phyloP scores from a whole-genome alignment of 1,284 basidiomycete species.

The Trametes hirsuta region DNA sequence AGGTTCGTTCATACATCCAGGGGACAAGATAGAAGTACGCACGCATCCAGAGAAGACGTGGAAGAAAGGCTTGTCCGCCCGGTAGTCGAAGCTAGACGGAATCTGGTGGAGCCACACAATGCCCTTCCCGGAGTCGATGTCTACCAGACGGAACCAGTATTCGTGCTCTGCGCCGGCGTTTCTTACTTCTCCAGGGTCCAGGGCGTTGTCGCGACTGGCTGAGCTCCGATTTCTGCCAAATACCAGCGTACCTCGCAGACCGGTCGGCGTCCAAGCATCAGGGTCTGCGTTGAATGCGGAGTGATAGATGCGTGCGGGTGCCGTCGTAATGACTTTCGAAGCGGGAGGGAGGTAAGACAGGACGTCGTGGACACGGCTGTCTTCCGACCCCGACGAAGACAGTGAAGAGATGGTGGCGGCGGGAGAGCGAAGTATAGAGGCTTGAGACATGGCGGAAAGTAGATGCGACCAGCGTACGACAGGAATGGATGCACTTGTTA shows the following conservation, averaged over 20 bases:
- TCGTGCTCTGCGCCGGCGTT: slow-evolving; percentile 29
- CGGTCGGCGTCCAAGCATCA: slow-evolving; percentile 72
- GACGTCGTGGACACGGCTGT: slow-evolving; percentile 29
- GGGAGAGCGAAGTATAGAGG: slow-evolving; percentile 13
- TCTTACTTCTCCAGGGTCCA: slow-evolving; percentile 18
- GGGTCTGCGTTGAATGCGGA: slow-evolving; percentile 48
- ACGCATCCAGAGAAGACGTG: slow-evolving; percentile 88
- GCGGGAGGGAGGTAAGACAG: slow-evolving; percentile 33
- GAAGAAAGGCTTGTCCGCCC: slow-evolving; percentile 90
- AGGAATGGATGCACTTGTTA: slow-evolving; percentile 1
- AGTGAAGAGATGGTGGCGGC: slow-evolving; percentile 24
- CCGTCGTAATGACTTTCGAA: slow-evolving; percentile 32
- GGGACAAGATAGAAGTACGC: slow-evolving; percentile 32
- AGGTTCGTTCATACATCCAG: too few relatives aligned
- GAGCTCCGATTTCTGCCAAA: slow-evolving; percentile 64
- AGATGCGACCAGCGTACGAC: not conserved
- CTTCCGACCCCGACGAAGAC: slow-evolving; percentile 20
- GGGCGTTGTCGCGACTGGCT: slow-evolving; percentile 31
- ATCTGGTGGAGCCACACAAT: slow-evolving; percentile 89
- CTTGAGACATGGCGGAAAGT: slow-evolving; percentile 11
- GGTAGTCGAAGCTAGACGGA: slow-evolving; percentile 80
- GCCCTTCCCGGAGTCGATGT: slow-evolving; percentile 68
- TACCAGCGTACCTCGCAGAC: slow-evolving; percentile 73
- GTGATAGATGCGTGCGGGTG: slow-evolving; percentile 54
- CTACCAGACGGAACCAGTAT: slow-evolving; percentile 78